Conservation (phyloP, 2,329 filamentous ascomycete genomes). For the Aspergillus calidoustus region DNA sequence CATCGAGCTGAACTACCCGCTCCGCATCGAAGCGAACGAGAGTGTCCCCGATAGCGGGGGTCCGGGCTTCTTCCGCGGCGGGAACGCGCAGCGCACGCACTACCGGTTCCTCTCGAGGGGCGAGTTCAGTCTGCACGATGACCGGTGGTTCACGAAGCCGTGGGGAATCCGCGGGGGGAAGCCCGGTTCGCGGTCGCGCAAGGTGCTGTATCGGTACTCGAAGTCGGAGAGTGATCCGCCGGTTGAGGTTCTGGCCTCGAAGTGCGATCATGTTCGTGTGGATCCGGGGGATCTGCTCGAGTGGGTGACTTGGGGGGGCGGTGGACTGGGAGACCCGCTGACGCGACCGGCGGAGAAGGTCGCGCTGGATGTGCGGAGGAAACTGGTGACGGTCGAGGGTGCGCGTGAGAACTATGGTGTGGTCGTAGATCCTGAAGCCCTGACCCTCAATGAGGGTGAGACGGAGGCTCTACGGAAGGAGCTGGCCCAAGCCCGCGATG, state of each 20-base stretch:
- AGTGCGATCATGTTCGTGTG: constrained; percentile 55
- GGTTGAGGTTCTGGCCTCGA: constrained; percentile 47
- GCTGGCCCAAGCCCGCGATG: constrained; percentile 28
- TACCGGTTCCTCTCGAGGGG: constrained; percentile 54
- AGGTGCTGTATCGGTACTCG: constrained; percentile 50
- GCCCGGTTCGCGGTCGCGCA: constrained; percentile 50
- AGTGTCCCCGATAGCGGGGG: constrained; percentile 55
- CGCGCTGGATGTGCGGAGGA: constrained; percentile 52
- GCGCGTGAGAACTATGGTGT: constrained; percentile 53
- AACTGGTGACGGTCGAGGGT: constrained; percentile 50
- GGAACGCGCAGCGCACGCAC: constrained; percentile 54
- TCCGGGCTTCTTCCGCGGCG: constrained; percentile 53
- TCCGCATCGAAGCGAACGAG: constrained; percentile 55
- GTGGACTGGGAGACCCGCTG: constrained; percentile 54
- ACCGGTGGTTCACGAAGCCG: constrained; percentile 55
- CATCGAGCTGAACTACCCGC: constrained; percentile 54
- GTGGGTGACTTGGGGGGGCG: constrained; percentile 57
- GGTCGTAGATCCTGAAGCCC: constrained; percentile 43
- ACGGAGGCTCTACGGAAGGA: constrained; percentile 42
- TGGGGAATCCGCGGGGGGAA: constrained; percentile 55
- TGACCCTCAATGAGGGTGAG: constrained; percentile 40
- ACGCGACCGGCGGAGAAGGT: constrained; percentile 50
- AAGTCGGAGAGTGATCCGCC: constrained; percentile 37
- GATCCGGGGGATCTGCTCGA: constrained; percentile 54
- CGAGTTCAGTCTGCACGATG: constrained; percentile 55